These are phyloP conservation scores for Xylaria acuta DNA, from an alignment of 495 filamentous ascomycete genomes.

Conservation along the genomic window DNA sequence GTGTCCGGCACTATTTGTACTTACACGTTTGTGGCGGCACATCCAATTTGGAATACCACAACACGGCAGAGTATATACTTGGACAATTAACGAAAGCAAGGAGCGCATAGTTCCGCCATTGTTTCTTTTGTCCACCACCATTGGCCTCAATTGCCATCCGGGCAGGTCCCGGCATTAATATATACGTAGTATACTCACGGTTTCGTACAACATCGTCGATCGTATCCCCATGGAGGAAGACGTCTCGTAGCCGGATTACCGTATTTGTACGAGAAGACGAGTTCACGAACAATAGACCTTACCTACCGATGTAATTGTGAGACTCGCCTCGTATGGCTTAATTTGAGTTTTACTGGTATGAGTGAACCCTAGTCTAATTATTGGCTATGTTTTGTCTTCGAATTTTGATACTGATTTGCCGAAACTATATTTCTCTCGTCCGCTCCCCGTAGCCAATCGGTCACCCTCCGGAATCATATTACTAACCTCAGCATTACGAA, in stretches of 20 bases:
- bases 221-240: constrained; percentile 7
- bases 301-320: not conserved
- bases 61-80: not conserved
- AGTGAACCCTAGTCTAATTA: not conserved
- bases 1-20: not conserved
- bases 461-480: not conserved
- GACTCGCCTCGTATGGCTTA: not conserved
- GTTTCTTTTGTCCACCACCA: not conserved
- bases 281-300: not conserved
- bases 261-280: not conserved
- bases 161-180: too few species aligned
- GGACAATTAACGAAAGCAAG: not conserved
- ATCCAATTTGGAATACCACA: not conserved
- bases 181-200: not conserved
- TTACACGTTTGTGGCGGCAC: not conserved
- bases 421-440: not conserved
- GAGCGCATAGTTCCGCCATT: not conserved
- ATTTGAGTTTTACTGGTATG: not conserved
- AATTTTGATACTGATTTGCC: not conserved
- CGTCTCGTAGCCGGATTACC: constrained; percentile 7
- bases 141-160: not conserved
- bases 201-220: constrained; percentile 10
- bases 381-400: not conserved
- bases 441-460: not conserved
- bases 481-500: not conserved